Conservation (phyloP, 352 stramenopile species). For the Phytophthora fragariaefolia region DNA sequence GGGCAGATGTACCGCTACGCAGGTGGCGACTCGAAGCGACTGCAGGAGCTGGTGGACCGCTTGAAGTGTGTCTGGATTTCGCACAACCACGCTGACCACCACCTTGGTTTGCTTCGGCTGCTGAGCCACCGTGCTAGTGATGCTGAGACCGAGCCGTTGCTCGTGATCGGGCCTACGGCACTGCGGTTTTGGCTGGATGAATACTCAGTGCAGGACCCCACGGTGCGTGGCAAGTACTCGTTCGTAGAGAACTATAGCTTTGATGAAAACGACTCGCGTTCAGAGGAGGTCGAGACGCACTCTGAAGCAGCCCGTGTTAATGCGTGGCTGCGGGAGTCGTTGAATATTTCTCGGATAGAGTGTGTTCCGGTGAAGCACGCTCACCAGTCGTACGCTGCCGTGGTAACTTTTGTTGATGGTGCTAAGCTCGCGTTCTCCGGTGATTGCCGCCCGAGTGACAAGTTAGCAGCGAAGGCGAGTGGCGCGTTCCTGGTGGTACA, state of each 20-base stretch:
- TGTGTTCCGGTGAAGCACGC: constrained; percentile 91
- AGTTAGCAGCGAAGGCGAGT: constrained; percentile 59
- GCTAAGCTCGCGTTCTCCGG: constrained; percentile 94
- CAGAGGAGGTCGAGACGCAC: constrained; percentile 34
- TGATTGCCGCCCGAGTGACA: constrained; percentile 92
- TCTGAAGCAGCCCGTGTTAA: constrained; percentile 44
- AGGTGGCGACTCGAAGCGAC: constrained; percentile 41
- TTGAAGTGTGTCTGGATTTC: constrained; percentile 97
- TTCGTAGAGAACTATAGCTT: constrained; percentile 92
- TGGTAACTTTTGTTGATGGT: constrained; percentile 72
- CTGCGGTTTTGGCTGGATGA: constrained; percentile 93
- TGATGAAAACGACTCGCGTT: constrained; percentile 55
- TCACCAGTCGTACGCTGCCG: constrained; percentile 90
- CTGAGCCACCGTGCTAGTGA: constrained; percentile 69
- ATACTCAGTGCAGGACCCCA: constrained; percentile 86
- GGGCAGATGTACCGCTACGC: constrained; percentile 90
- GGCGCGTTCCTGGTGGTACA: constrained; percentile 94
- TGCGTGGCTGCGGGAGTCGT: constrained; percentile 43
- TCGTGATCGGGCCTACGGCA: constrained; percentile 93
- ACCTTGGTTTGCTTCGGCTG: constrained; percentile 94
- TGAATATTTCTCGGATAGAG: constrained; percentile 62
- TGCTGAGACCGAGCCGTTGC: constrained; percentile 60
- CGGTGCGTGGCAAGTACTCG: constrained; percentile 80
- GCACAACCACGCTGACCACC: constrained; percentile 98
- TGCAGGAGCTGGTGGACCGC: constrained; percentile 64